Percentiles rank a stretch among this genome's conserved stretches.
phyloP scores from a whole-genome alignment of 495 filamentous ascomycete species.

The Penicillium flavigenum region DNA sequence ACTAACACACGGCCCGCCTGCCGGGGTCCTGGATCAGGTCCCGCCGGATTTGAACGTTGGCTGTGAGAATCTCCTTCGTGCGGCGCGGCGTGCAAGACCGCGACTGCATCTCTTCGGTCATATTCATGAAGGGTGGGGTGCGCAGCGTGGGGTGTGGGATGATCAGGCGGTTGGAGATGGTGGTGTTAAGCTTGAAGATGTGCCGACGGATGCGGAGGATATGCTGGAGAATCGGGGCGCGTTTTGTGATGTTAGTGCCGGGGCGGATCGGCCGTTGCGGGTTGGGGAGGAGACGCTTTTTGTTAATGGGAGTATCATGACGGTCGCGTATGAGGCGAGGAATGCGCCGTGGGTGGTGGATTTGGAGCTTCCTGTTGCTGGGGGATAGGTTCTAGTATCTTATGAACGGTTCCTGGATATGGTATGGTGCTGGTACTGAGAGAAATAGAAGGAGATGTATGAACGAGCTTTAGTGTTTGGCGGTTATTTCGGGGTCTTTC shows the following conservation, averaged over 20 bases:
- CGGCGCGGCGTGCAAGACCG: slow-evolving; percentile 46
- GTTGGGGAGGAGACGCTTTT: slow-evolving; percentile 63
- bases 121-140: slow-evolving; percentile 73
- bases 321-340: slow-evolving; percentile 44
- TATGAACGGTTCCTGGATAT: not conserved
- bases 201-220: slow-evolving; percentile 37
- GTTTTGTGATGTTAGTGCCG: slow-evolving; percentile 43
- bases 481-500: not conserved
- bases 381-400: not conserved
- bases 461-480: not conserved
- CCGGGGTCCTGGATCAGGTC: slow-evolving; percentile 55
- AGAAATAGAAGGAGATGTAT: too few species aligned
- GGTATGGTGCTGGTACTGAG: not conserved
- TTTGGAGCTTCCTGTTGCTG: slow-evolving; percentile 50
- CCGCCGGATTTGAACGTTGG: slow-evolving; percentile 39
- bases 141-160: slow-evolving; percentile 56
- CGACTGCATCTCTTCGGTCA: slow-evolving; percentile 60
- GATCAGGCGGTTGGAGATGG: slow-evolving; percentile 17
- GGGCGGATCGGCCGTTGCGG: slow-evolving; percentile 33
- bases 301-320: slow-evolving; percentile 68
- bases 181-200: slow-evolving; percentile 25
- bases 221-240: slow-evolving; percentile 44
- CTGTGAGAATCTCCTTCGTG: slow-evolving; percentile 47
- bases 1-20: slow-evolving; percentile 74
- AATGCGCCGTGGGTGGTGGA: slow-evolving; percentile 66